Conservation (phyloP, 192 early-diverging fungal species). For the Coemansia sp. region DNA sequence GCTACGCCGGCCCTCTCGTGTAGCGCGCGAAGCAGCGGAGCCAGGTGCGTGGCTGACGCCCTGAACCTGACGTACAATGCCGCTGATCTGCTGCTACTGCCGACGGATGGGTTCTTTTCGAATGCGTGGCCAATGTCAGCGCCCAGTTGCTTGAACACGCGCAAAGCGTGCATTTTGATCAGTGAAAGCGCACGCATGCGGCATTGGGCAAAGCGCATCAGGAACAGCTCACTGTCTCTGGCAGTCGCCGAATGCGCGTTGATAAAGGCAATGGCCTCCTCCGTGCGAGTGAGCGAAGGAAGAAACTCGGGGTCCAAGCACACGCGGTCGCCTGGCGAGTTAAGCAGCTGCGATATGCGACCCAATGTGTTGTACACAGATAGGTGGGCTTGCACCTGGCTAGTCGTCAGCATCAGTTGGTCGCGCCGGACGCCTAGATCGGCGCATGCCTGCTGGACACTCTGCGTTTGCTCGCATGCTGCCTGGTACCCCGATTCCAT, state of each 20-base stretch:
- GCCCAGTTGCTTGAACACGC: slow-evolving; percentile 50
- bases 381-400: slow-evolving; percentile 62
- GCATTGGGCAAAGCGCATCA: slow-evolving; percentile 92
- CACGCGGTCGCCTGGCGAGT: slow-evolving; percentile 79
- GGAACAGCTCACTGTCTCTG: slow-evolving; percentile 88
- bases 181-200: slow-evolving; percentile 91
- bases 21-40: slow-evolving; percentile 70
- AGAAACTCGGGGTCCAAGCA: slow-evolving; percentile 79
- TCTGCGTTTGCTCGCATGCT: slow-evolving; percentile 74
- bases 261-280: slow-evolving; percentile 65
- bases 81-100: not conserved
- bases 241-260: slow-evolving; percentile 40
- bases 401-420: slow-evolving; percentile 38
- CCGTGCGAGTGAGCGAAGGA: slow-evolving; percentile 77
- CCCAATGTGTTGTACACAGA: slow-evolving; percentile 86
- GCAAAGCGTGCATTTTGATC: slow-evolving; percentile 81
- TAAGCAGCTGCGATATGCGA: slow-evolving; percentile 73
- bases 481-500: slow-evolving; percentile 72
- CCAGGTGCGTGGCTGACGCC: slow-evolving; percentile 62
- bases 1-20: slow-evolving; percentile 60
- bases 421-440: slow-evolving; percentile 64
- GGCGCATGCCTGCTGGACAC: slow-evolving; percentile 79
- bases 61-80: slow-evolving; percentile 81
- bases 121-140: not conserved
- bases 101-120: not conserved